Base-by-base conservation (phyloP, 2,329 filamentous ascomycete species). In the Phaeosphaeria sp. region DNA sequence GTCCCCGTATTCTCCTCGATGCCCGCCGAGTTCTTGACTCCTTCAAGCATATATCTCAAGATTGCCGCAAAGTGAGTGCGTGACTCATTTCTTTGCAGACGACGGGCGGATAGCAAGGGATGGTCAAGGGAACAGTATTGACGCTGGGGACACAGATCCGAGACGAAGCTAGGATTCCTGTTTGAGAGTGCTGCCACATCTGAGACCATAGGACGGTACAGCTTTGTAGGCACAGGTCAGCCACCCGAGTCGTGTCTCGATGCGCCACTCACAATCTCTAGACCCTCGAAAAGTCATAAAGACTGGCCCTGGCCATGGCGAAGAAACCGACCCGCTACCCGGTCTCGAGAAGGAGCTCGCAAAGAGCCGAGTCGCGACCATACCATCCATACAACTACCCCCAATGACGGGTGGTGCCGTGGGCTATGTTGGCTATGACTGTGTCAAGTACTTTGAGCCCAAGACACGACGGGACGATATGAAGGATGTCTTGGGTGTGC, bases 381-480 rank as follows among this genome's bases (percentile, higher is more conserved):
- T 99, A 3, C 93, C 95, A 0, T 91, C 89, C 0, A 81, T 98
- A 71, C 86, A 86, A 69, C 84, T 99, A 39, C 95, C 95, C 51
- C 91, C 92, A 23, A 82, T 99, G 80, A 92, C 91, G 0, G 95
- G 93, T 42, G 95, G 95, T 50, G 95, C 93, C 13, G 92, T 99
- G 70, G 95, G 95, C 58, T 99, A 98, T 77, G 92, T 98, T 6
- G 93, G 93, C 52, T 99, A 99, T 74, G 95, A 99, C 76, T 99
- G 95, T 77, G 92, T 99, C 70, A 89, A 90, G 73, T 98, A 98
- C 80, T 99, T 99, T 68, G 95, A 99, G 83, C 95, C 95, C 60
- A 96, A 93, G 84, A 98, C 95, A n/a, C 89, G 89, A 23, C 87
- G 93, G 50, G 87, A 92, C 46, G 87, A 92, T 44, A 87, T 97